phyloP scores from a whole-genome alignment of 73 alveolate species.

The Blepharisma stoltei region DNA sequence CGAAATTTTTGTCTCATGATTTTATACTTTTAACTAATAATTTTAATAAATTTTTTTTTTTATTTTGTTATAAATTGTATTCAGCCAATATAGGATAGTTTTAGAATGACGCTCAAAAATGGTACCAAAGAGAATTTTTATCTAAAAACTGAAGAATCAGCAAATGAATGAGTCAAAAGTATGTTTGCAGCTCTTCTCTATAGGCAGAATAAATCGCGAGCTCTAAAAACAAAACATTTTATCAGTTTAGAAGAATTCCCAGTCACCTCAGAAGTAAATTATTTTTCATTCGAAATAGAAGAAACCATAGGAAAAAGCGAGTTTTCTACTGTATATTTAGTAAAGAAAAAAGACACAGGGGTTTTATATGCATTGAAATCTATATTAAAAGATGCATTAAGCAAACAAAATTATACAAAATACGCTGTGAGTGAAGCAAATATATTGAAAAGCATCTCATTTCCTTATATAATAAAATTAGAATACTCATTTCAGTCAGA shows the following conservation, averaged over 20 bases:
- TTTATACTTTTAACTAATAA: no score
- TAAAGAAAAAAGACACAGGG: constrained; percentile 60
- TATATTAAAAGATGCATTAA: constrained; percentile 65
- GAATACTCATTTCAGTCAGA: constrained; percentile 87
- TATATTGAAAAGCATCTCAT: constrained; percentile 73
- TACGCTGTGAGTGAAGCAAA: constrained; percentile 89
- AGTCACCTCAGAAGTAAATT: background rate
- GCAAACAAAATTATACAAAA: constrained; percentile 78
- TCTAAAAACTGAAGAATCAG: background rate
- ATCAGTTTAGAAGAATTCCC: background rate
- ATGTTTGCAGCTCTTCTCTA: background rate
- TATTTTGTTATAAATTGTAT: no score
- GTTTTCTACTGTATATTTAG: constrained; percentile 78
- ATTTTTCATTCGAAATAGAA: constrained; percentile 26
- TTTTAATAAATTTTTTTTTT: no score
- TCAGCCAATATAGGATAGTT: no score
- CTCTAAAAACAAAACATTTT: background rate
- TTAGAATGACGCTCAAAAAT: no score
- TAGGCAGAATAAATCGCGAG: background rate
- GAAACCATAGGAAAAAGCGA: constrained; percentile 79
- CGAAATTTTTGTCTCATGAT: background rate
- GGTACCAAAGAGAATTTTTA: background rate
- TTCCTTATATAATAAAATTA: constrained; percentile 91
- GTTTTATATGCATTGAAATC: constrained; percentile 80
- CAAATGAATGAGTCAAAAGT: background rate